Evolutionary conservation across 352 stramenopile genomes (phyloP), one percentile per base, ranked within the genome.

Genomic region (Peronosclerospora sorghi): DNA sequence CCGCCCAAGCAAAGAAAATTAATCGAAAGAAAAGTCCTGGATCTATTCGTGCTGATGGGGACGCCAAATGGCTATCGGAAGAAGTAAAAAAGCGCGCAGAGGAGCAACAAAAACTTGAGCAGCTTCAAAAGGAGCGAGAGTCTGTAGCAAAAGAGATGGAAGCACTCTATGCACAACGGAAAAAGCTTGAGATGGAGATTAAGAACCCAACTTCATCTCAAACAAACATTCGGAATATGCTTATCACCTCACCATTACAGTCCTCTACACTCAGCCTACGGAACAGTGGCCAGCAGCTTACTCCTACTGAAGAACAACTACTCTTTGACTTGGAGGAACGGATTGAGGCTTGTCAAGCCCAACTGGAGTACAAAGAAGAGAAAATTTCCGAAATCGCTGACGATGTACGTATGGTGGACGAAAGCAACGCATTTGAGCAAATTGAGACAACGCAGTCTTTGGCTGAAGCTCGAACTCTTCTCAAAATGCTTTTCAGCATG

Each of bases 301-400:
- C 69, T n/a, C 70, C 70, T 23, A 77, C 84, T 47, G 80, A 93
- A 46, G 77, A 90, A 36, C 73, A 87, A 29, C 36, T 90, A 14
- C 55, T 93, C 1, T 83, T 73, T 30, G 81, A 93, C 38, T 64
- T 93, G 35, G 81, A 90, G 48, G 81, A 93, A 29, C 71, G 75
- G 19, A 93, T 93, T 43, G 81, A 93, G 44, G 77, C 71, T 1
- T 90, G 78, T 30, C 81, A 93, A 55, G 78, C 76, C 1, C 72
- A 90, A 39, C 52, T 93, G 12, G 78, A 93, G 48, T 93, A 91
- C 59, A 93, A 93, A 53, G 77, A 93, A 58, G 81, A 93, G 35
- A 84, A 84, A 35, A 89, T 93, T 13, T 88, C 76, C 0, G 78
- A 89, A 32, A 87, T 90, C 24, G 54, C 71, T 2, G 65, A 74